A percentile compares a stretch with the other conserved stretches of the same genome.
These are phyloP conservation scores for Phytophthora lateralis DNA, from an alignment of 352 stramenopile species.

Conservation along the genomic window DNA sequence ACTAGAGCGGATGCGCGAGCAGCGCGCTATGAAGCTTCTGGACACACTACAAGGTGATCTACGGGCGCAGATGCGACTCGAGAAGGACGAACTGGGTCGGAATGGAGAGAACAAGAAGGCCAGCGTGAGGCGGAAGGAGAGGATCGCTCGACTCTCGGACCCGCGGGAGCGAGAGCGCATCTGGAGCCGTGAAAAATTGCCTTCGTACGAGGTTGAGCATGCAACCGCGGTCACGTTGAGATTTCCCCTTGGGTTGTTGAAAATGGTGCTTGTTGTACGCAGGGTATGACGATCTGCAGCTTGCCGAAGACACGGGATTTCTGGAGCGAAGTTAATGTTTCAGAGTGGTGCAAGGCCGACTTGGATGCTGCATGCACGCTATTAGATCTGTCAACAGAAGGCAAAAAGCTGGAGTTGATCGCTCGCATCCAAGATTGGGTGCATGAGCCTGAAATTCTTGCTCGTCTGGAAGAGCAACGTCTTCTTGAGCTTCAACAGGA, in stretches of 20 bases:
- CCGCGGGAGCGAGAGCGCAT: slow-evolving; percentile 52
- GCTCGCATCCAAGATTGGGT: slow-evolving; percentile 79
- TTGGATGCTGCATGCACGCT: slow-evolving; percentile 64
- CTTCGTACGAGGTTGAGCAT: slow-evolving; percentile 49
- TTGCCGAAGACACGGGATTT: slow-evolving; percentile 69
- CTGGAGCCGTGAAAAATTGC: slow-evolving; percentile 48
- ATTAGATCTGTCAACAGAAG: slow-evolving; percentile 50
- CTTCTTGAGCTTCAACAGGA: slow-evolving; percentile 46
- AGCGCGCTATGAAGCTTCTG: slow-evolving; percentile 64
- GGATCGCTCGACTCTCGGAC: slow-evolving; percentile 52
- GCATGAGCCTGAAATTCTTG: slow-evolving; percentile 54
- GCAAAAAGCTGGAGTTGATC: slow-evolving; percentile 69
- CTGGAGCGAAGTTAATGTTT: slow-evolving; percentile 62
- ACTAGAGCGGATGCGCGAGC: slow-evolving; percentile 69
- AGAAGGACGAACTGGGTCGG: slow-evolving; percentile 47
- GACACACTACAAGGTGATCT: slow-evolving; percentile 64
- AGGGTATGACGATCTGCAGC: slow-evolving; percentile 54
- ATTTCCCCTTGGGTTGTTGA: neutral
- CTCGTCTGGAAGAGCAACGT: slow-evolving; percentile 39
- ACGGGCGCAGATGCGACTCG: slow-evolving; percentile 56
- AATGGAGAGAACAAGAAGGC: slow-evolving; percentile 32
- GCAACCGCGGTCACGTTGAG: neutral
- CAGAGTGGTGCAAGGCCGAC: slow-evolving; percentile 51
- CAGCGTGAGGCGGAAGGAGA: slow-evolving; percentile 47
- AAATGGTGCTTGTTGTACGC: neutral